Conservation (phyloP, 164 flowering plant genomes). For the Magnolia kwangsiensis region DNA sequence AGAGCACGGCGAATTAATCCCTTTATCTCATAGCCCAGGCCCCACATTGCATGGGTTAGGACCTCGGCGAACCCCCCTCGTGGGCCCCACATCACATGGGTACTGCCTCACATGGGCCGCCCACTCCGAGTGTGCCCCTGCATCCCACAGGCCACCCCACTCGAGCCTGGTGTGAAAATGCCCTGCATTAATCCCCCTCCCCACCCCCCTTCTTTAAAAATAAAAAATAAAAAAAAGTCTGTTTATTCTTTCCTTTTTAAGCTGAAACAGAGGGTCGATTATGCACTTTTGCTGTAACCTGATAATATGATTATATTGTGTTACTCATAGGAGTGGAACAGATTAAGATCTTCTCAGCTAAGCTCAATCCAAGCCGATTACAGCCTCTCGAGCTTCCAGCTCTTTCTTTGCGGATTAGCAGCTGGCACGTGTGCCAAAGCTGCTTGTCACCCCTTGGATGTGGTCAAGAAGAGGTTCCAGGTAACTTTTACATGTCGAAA, state of each 20-base stretch:
- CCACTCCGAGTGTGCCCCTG: too few species aligned
- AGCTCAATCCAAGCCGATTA: slow-evolving; percentile 17
- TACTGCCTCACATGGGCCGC: too few species aligned
- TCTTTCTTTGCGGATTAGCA: slow-evolving; percentile 85
- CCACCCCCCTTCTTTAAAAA: too few species aligned
- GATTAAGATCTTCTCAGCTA: slow-evolving; percentile 18
- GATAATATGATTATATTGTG: neutral
- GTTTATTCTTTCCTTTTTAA: neutral
- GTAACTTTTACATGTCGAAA: slow-evolving; percentile 22
- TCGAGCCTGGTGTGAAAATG: too few species aligned
- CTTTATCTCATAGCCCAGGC: too few species aligned
- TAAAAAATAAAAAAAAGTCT: too few species aligned
- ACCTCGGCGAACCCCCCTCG: too few species aligned
- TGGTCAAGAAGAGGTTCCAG: slow-evolving; percentile 98
- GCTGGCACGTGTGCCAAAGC: slow-evolving; percentile 93
- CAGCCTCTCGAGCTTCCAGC: slow-evolving; percentile 62
- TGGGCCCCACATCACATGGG: too few species aligned
- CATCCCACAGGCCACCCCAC: too few species aligned
- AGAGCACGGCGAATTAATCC: too few species aligned
- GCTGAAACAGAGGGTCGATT: neutral
- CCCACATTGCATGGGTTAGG: too few species aligned
- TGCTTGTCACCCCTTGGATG: slow-evolving; percentile 96
- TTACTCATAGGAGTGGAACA: slow-evolving; percentile 41
- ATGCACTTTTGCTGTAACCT: neutral
- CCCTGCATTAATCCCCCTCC: too few species aligned